Conservation (phyloP, 2,329 filamentous ascomycete species). For the Monosporascus sp. region DNA sequence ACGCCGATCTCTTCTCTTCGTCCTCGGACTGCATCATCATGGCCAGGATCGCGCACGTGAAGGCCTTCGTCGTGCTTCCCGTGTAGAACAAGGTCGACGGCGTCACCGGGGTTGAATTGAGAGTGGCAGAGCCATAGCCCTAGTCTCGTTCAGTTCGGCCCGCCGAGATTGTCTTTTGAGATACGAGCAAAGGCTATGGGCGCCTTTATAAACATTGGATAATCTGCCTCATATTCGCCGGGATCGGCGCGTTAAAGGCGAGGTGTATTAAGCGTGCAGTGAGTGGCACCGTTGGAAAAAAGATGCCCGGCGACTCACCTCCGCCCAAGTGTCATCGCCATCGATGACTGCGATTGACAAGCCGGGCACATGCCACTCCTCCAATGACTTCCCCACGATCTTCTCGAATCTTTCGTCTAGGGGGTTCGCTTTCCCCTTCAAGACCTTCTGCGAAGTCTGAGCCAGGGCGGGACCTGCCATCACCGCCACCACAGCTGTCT, state of each 20-base stretch:
- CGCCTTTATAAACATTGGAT: no score
- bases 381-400: constrained; percentile 15
- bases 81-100: constrained; percentile 46
- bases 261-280: no score
- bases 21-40: constrained; percentile 41
- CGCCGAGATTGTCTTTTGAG: no score
- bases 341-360: constrained; percentile 44
- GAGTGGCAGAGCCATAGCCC: constrained; percentile 38
- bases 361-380: constrained; percentile 43
- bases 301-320: constrained; percentile 24
- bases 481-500: background rate
- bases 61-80: constrained; percentile 50
- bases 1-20: constrained; percentile 14
- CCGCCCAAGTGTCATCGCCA: constrained; percentile 34
- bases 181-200: background rate
- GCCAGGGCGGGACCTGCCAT: background rate
- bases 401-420: constrained; percentile 9
- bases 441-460: background rate
- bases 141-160: constrained; percentile 11
- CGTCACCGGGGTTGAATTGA: constrained; percentile 35
- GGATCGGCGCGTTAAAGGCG: no score
- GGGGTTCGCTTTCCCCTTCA: constrained; percentile 4
- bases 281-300: background rate
- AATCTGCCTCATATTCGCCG: no score
- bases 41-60: constrained; percentile 44